Percentiles rank a stretch among this genome's conserved stretches.
Evolutionary conservation across 306 rosid species (phyloP).

Genomic region (Acacia confusa): DNA sequence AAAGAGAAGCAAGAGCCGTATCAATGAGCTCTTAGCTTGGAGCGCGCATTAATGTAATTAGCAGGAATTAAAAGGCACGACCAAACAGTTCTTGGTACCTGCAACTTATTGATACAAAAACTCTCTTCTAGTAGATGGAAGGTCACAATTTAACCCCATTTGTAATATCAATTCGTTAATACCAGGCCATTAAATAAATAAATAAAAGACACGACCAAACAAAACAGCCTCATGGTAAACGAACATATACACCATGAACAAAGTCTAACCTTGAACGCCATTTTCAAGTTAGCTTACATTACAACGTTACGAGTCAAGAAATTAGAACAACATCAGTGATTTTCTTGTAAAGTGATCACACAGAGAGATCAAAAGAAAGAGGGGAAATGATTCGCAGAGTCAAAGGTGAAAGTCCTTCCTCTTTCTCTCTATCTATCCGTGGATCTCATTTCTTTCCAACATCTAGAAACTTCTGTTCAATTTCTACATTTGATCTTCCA

Average conservation of each 20-base stretch:
- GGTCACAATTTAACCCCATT: too few species aligned
- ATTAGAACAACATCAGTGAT: background rate
- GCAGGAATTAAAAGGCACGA: background rate
- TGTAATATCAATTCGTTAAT: too few species aligned
- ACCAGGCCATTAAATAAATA: too few species aligned
- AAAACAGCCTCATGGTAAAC: background rate
- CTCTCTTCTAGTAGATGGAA: too few species aligned
- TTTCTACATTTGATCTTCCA: slow-evolving; percentile 14
- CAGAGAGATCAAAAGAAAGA: background rate
- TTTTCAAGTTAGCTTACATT: slow-evolving; percentile 8
- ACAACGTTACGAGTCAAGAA: background rate
- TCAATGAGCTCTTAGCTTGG: background rate
- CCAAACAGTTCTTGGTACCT: too few species aligned
- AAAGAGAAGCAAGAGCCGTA: background rate
- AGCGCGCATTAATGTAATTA: background rate
- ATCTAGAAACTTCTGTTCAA: background rate
- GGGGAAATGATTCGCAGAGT: background rate
- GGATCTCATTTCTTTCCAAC: background rate
- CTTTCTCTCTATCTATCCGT: background rate
- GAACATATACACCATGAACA: slow-evolving; percentile 1
- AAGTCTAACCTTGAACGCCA: background rate
- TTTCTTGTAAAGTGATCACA: background rate
- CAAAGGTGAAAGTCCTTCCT: background rate
- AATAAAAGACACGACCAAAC: background rate
- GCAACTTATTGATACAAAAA: background rate